Conservation (phyloP, 352 stramenopile genomes). For the Phytophthora idaei region DNA sequence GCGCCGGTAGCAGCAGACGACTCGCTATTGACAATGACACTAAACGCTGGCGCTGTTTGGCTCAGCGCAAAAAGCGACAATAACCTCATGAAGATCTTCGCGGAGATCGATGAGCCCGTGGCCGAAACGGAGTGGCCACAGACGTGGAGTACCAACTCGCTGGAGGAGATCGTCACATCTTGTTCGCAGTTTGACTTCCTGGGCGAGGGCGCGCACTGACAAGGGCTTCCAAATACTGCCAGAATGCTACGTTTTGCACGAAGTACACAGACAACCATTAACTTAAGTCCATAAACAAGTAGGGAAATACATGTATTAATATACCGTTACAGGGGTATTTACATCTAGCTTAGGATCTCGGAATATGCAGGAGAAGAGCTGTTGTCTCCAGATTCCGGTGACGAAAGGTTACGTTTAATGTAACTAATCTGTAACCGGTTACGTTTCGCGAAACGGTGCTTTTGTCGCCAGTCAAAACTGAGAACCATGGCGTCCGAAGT, state of each 20-base stretch:
- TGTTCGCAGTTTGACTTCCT: conserved; percentile 47
- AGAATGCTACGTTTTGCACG: conserved; percentile 16
- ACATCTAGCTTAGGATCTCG: neutral
- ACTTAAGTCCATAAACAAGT: conserved; percentile 34
- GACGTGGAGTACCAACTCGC: conserved; percentile 62
- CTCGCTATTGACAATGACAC: conserved; percentile 31
- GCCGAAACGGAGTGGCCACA: conserved; percentile 35
- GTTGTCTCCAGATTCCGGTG: neutral
- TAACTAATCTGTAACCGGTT: neutral
- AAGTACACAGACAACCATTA: conserved; percentile 21
- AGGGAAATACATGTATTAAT: conserved; percentile 12
- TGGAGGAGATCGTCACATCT: conserved; percentile 41
- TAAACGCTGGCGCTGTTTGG: conserved; percentile 21
- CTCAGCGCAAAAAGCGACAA: conserved; percentile 20
- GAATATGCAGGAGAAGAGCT: too few relatives aligned
- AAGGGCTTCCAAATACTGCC: neutral
- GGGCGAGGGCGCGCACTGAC: conserved; percentile 14
- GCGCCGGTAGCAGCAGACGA: conserved; percentile 25
- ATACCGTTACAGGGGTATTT: neutral
- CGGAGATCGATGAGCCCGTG: conserved; percentile 48
- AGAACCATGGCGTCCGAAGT: conserved; percentile 14
- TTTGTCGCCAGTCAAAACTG: conserved; percentile 24
- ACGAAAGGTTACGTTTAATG: neutral
- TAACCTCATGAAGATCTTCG: conserved; percentile 48
- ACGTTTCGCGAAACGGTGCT: conserved; percentile 14